Conservation (phyloP, 768 basidiomycete species). For the Kwoniella sp. region DNA sequence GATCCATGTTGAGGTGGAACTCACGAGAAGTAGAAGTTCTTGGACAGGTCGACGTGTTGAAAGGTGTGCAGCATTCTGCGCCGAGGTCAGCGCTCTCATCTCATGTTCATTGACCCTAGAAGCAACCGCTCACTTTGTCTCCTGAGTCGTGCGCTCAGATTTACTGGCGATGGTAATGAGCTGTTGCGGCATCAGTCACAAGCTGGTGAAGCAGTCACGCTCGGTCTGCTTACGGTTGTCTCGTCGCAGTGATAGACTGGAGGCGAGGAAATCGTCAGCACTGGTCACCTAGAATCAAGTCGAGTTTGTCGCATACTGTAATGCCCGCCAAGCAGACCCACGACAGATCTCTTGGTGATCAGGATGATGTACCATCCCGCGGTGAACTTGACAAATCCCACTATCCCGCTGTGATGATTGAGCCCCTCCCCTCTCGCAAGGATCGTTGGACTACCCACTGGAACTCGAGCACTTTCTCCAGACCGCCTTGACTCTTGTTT, state of each 20-base stretch:
- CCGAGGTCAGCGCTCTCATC: slow-evolving; percentile 8
- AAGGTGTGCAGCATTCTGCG: slow-evolving; percentile 73
- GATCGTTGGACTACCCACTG: slow-evolving; percentile 59
- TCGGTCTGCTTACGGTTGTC: slow-evolving; percentile 75
- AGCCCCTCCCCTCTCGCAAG: too few relatives aligned
- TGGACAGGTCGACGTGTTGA: slow-evolving; percentile 95
- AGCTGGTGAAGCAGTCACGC: too few relatives aligned
- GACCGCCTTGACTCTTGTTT: slow-evolving; percentile 78
- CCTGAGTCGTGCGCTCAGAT: slow-evolving; percentile 80
- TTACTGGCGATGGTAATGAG: slow-evolving; percentile 69
- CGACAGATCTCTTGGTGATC: slow-evolving; percentile 82
- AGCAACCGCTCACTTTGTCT: slow-evolving; percentile 56
- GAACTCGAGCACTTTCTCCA: slow-evolving; percentile 71
- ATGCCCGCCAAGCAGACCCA: slow-evolving; percentile 89
- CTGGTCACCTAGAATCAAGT: neutral
- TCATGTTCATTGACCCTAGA: neutral
- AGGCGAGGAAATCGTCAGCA: slow-evolving; percentile 11
- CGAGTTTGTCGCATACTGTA: slow-evolving; percentile 54
- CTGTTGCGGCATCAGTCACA: slow-evolving; percentile 13
- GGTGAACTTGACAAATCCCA: slow-evolving; percentile 86
- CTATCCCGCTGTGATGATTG: slow-evolving; percentile 39
- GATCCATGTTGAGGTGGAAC: neutral
- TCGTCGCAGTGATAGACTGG: slow-evolving; percentile 85
- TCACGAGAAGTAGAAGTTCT: slow-evolving; percentile 97
- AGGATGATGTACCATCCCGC: slow-evolving; percentile 94